Percentiles rank a stretch among this genome's conserved stretches.
Evolutionary conservation across 106 monocot genomes (phyloP).

Genomic region (Dendrobium huoshanense): DNA sequence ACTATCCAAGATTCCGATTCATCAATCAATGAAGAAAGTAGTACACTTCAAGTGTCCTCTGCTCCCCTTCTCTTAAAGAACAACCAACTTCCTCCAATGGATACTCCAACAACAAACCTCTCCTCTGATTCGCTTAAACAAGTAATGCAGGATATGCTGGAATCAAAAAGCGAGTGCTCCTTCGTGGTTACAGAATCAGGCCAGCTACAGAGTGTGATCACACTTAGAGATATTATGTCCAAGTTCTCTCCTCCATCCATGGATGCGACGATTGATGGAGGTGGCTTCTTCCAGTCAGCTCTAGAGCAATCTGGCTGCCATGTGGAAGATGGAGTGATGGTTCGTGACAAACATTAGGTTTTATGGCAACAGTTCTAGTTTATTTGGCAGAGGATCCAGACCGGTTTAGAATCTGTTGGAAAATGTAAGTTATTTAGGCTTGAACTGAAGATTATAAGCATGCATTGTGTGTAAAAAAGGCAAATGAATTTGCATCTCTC

Average conservation of each 20-base stretch:
- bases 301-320: slow-evolving; percentile 37
- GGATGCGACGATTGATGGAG: slow-evolving; percentile 42
- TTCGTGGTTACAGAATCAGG: slow-evolving; percentile 34
- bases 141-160: slow-evolving; percentile 31
- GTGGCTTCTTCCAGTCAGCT: slow-evolving; percentile 33
- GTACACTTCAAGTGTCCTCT: not conserved
- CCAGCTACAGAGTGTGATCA: slow-evolving; percentile 21
- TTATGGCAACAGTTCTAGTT: too few species aligned
- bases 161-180: slow-evolving; percentile 17
- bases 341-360: slow-evolving; percentile 4
- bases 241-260: slow-evolving; percentile 44
- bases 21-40: not conserved
- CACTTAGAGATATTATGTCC: slow-evolving; percentile 34
- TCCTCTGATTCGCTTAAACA: slow-evolving; percentile 30
- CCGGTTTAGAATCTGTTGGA: too few species aligned
- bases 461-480: too few species aligned
- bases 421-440: too few species aligned
- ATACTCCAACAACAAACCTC: slow-evolving; percentile 4
- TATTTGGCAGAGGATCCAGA: too few species aligned
- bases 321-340: slow-evolving; percentile 23
- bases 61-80: slow-evolving; percentile 12
- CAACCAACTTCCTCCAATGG: not conserved
- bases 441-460: too few species aligned
- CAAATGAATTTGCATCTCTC: too few species aligned
- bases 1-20: not conserved